These are phyloP conservation scores for Trichoderma oligosporum DNA, from an alignment of 2,329 filamentous ascomycete species.

Conservation along the genomic window DNA sequence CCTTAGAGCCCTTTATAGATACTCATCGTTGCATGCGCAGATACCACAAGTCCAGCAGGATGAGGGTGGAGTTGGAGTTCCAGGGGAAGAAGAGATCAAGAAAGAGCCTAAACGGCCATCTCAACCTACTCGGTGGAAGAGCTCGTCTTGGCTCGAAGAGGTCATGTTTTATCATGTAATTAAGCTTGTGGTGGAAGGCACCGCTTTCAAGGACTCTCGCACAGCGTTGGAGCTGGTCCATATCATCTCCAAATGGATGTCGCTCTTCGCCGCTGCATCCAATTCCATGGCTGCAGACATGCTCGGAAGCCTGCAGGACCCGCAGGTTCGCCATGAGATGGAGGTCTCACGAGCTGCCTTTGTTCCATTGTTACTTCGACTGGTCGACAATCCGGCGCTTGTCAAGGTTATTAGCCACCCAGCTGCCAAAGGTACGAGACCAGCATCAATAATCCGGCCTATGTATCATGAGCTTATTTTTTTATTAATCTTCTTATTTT, in stretches of 20 bases:
- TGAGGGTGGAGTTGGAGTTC: conserved; percentile 16
- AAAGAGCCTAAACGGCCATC: conserved; percentile 26
- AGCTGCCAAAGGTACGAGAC: conserved; percentile 47
- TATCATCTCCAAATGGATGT: conserved; percentile 56
- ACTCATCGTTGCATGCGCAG: conserved; percentile 49
- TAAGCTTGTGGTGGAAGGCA: conserved; percentile 68
- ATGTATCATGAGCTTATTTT: not conserved
- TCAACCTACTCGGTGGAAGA: conserved; percentile 47
- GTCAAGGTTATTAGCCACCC: conserved; percentile 51
- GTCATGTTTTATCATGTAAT: conserved; percentile 90
- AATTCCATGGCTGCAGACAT: conserved; percentile 47
- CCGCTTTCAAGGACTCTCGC: conserved; percentile 43
- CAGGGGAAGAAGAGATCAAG: conserved; percentile 13
- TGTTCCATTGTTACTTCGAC: conserved; percentile 57
- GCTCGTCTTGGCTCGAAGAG: conserved; percentile 69
- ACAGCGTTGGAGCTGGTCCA: conserved; percentile 50
- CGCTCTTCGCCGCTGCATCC: conserved; percentile 50
- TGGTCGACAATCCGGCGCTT: conserved; percentile 58
- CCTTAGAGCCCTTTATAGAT: conserved; percentile 53
- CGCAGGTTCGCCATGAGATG: conserved; percentile 53
- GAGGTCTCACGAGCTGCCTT: conserved; percentile 60
- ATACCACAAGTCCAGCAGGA: conserved; percentile 7
- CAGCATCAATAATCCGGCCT: not conserved
- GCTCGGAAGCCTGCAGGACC: conserved; percentile 43
- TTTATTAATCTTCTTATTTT: no score